phyloP scores from a whole-genome alignment of 2,329 filamentous ascomycete species.

The Penicillium nordicum region DNA sequence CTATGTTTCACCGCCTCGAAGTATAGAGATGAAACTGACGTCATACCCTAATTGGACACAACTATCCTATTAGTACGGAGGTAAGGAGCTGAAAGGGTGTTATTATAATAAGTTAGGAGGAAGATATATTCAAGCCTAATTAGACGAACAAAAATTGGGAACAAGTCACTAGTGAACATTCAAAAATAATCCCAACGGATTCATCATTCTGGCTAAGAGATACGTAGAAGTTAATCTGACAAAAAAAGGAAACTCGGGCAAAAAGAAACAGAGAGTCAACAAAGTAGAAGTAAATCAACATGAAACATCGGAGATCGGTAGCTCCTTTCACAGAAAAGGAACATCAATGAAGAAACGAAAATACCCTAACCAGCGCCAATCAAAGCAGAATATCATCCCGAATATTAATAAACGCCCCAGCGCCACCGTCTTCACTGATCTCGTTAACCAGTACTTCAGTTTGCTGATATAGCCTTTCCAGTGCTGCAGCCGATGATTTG shows the following conservation, averaged over 20 bases:
- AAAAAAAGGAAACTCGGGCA: not conserved
- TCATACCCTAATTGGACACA: not conserved
- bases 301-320: not conserved
- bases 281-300: not conserved
- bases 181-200: not conserved
- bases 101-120: not conserved
- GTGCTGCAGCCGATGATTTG: slow-evolving; percentile 78
- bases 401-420: slow-evolving; percentile 78
- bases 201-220: slow-evolving; percentile 3
- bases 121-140: not conserved
- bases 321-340: not conserved
- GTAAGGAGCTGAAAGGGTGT: no score
- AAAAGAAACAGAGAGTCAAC: not conserved
- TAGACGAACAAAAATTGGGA: not conserved
- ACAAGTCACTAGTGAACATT: not conserved
- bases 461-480: slow-evolving; percentile 83
- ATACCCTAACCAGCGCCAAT: slow-evolving; percentile 11
- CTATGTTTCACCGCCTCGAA: not conserved
- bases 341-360: not conserved
- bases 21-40: not conserved
- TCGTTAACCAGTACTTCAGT: slow-evolving; percentile 83
- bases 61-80: no score
- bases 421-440: slow-evolving; percentile 71
- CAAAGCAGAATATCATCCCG: slow-evolving; percentile 47
- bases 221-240: not conserved